These are phyloP conservation scores for Stenocarpella maydis DNA, from an alignment of 2,329 filamentous ascomycete genomes.

Conservation along the genomic window DNA sequence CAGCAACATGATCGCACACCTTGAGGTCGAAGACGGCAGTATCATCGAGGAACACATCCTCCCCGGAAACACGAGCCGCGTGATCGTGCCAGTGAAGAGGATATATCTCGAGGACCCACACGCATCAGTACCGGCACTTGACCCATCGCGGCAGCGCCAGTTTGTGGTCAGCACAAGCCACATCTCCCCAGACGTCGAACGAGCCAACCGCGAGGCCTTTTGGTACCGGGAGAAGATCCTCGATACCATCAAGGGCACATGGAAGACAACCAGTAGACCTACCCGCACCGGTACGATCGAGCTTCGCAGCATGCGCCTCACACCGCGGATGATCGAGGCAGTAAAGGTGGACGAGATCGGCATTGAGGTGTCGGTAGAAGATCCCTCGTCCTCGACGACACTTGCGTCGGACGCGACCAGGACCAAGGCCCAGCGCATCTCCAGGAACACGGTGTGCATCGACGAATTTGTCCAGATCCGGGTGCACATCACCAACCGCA, in stretches of 20 bases:
- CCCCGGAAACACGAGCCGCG: slow-evolving; percentile 74
- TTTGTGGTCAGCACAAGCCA: slow-evolving; percentile 87
- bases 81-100: slow-evolving; percentile 79
- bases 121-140: slow-evolving; percentile 79
- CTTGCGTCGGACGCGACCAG: slow-evolving; percentile 34
- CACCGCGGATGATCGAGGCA: slow-evolving; percentile 81
- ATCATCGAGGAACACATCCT: slow-evolving; percentile 65
- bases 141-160: slow-evolving; percentile 84
- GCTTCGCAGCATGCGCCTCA: slow-evolving; percentile 77
- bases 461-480: slow-evolving; percentile 75
- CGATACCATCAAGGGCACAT: slow-evolving; percentile 73
- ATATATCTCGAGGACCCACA: slow-evolving; percentile 81
- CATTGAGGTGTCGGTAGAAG: slow-evolving; percentile 67
- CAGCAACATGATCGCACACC: slow-evolving; percentile 73
- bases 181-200: slow-evolving; percentile 80
- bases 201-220: slow-evolving; percentile 81
- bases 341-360: slow-evolving; percentile 82
- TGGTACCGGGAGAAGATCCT: slow-evolving; percentile 90
- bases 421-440: slow-evolving; percentile 33
- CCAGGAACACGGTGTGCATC: slow-evolving; percentile 46
- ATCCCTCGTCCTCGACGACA: slow-evolving; percentile 36
- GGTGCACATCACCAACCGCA: slow-evolving; percentile 80
- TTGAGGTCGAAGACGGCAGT: slow-evolving; percentile 62
- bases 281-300: slow-evolving; percentile 74
- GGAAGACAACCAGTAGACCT: slow-evolving; percentile 66